These are phyloP conservation scores for Takashimella tepidaria DNA, from an alignment of 1,284 basidiomycete genomes.

Conservation along the genomic window DNA sequence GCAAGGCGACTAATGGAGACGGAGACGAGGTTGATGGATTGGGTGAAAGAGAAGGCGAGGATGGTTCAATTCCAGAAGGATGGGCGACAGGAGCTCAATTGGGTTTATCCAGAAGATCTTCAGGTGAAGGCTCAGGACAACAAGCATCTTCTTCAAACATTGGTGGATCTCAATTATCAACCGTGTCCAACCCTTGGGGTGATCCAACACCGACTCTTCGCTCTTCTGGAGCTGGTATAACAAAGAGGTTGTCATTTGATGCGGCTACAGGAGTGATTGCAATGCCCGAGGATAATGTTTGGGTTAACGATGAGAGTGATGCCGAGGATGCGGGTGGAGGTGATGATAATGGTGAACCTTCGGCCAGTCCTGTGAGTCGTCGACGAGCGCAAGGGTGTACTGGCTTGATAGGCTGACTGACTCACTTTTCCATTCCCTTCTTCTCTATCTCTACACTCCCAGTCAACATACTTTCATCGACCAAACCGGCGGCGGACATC, in stretches of 20 bases:
- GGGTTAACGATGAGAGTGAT: constrained; percentile 50
- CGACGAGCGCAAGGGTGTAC: no score
- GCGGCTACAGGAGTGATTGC: constrained; percentile 63
- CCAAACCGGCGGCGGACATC: constrained; percentile 19
- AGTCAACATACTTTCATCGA: constrained; percentile 50
- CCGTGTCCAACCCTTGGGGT: constrained; percentile 38
- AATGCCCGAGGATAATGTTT: constrained; percentile 63
- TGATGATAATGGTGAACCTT: constrained; percentile 35
- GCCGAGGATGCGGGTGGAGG: constrained; percentile 51
- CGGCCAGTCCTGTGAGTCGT: constrained; percentile 13
- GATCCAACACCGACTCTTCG: constrained; percentile 22
- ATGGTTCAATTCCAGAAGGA: constrained; percentile 19
- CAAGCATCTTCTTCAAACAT: not conserved
- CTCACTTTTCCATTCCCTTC: no score
- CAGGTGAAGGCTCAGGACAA: not conserved
- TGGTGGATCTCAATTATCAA: constrained; percentile 1
- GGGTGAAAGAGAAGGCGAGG: not conserved
- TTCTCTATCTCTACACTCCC: constrained; percentile 26
- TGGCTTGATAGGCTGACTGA: no score
- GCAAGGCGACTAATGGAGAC: constrained; percentile 6
- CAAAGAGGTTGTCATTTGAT: constrained; percentile 30
- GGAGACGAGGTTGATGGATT: no score
- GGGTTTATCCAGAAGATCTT: not conserved
- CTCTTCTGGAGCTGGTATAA: not conserved
- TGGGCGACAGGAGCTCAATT: constrained; percentile 19